Evolutionary conservation across 2,329 filamentous ascomycete genomes (phyloP), one percentile per base, ranked within the genome.

Genomic region (Aspergillus amoenus): DNA sequence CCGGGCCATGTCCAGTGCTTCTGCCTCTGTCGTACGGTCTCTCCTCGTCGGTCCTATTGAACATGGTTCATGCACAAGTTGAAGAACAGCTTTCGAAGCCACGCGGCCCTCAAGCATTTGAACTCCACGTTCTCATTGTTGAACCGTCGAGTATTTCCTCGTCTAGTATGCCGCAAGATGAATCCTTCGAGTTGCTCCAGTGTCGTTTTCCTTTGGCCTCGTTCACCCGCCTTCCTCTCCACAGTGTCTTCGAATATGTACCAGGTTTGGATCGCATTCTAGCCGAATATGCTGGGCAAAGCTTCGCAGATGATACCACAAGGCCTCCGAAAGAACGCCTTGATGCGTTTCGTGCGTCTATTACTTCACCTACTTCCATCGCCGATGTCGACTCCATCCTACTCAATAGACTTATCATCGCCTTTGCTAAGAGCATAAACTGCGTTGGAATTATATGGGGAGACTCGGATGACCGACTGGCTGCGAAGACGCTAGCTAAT

Each of bases 381-480:
- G 80, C 86, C 17, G 94, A 99, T 70, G 78, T 96, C 5, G 74
- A 87, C 27, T 81, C 84, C 13, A 84, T 91, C 24, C 79, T 97
- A 24, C 81, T 88, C 34, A 88, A 86, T 6, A 85, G 90, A 64
- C 78, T 96, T 5, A 82, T 97, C 32, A 78, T 91, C 50, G 78
- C 84, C 44, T 78, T 85, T 44, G 89, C 90, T 9, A 81, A 83
- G 60, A 72, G 78, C 15, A 76, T 81, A 27, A 76, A 70, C 12
- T 94, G 87, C 70, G 84, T 88, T 61, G 86, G 86, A 12, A 82
- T 97, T 42, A 76, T 97, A 1, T 88, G 94, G 73, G 93, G 90
- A 21, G 88, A 93, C 74, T 95, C 86, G 63, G 96, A 94, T 18
- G 97, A 92, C 5, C 85, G 87, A 15, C 85, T 99, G 30, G 93